Evolutionary conservation across 495 filamentous ascomycete genomes (phyloP).

Genomic region (Lepraria neglecta): DNA sequence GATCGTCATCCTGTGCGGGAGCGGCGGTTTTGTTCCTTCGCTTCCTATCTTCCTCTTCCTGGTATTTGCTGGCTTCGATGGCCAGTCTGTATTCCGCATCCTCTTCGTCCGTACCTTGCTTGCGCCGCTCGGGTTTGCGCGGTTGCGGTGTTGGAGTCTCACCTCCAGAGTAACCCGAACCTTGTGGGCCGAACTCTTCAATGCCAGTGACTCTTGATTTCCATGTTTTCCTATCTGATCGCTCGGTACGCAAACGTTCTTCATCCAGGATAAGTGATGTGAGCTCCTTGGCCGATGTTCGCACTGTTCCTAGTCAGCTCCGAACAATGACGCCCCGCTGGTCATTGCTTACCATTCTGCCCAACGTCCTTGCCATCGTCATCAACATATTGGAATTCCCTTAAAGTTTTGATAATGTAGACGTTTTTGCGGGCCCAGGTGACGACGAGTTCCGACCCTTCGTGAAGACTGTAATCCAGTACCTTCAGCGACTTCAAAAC

Average conservation of each 20-base stretch:
- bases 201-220: slow-evolving; percentile 92
- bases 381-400: slow-evolving; percentile 93
- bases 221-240: slow-evolving; percentile 88
- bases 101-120: slow-evolving; percentile 62
- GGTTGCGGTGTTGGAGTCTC: slow-evolving; percentile 36
- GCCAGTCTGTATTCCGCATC: slow-evolving; percentile 90
- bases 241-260: slow-evolving; percentile 84
- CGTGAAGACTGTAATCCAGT: slow-evolving; percentile 95
- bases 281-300: slow-evolving; percentile 92
- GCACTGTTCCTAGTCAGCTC: slow-evolving; percentile 52
- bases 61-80: slow-evolving; percentile 91
- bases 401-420: slow-evolving; percentile 96
- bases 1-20: slow-evolving; percentile 60
- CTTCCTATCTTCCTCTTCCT: slow-evolving; percentile 88
- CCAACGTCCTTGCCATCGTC: slow-evolving; percentile 93
- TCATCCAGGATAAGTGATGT: slow-evolving; percentile 93
- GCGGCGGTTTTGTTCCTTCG: slow-evolving; percentile 52
- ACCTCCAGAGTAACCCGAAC: slow-evolving; percentile 33
- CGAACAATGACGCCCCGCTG: slow-evolving; percentile 1
- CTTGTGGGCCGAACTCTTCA: slow-evolving; percentile 62
- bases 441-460: slow-evolving; percentile 92
- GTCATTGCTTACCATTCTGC: slow-evolving; percentile 65
- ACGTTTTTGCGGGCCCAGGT: slow-evolving; percentile 98
- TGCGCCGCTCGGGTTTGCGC: slow-evolving; percentile 40
- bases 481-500: slow-evolving; percentile 97